Conservation (phyloP, 2,329 filamentous ascomycete species). For the Didymella keratinophila region DNA sequence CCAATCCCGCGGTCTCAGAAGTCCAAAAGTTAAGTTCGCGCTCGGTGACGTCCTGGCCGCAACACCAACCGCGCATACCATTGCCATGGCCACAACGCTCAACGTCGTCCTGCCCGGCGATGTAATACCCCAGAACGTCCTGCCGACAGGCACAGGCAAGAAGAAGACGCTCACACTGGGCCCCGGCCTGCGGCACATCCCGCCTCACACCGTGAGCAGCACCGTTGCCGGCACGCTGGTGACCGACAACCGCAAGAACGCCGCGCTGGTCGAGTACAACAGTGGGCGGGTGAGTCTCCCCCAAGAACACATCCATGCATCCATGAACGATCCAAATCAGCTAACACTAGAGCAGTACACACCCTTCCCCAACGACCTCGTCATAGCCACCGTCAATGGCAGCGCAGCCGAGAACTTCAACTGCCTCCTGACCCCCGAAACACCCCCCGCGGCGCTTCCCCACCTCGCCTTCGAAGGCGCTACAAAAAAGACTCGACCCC, state of each 20-base stretch:
- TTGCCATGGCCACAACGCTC: slow-evolving; percentile 62
- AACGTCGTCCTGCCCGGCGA: slow-evolving; percentile 86
- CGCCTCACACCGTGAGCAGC: slow-evolving; percentile 75
- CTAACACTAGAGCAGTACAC: slow-evolving; percentile 67
- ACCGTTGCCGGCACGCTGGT: slow-evolving; percentile 73
- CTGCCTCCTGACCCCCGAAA: slow-evolving; percentile 74
- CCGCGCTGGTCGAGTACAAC: slow-evolving; percentile 77
- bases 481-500: slow-evolving; percentile 88
- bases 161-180: slow-evolving; percentile 78
- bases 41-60: slow-evolving; percentile 8
- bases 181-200: slow-evolving; percentile 82
- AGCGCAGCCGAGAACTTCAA: slow-evolving; percentile 79
- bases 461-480: slow-evolving; percentile 93
- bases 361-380: slow-evolving; percentile 80
- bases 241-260: slow-evolving; percentile 75
- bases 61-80: background rate
- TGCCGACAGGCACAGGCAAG: slow-evolving; percentile 71
- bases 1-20: background rate
- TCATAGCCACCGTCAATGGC: slow-evolving; percentile 85
- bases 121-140: slow-evolving; percentile 67
- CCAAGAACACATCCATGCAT: too few relatives aligned
- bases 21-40: slow-evolving; percentile 11
- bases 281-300: slow-evolving; percentile 67
- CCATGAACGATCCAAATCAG: too few relatives aligned
- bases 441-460: slow-evolving; percentile 72